These are phyloP conservation scores for Parasitella parasitica DNA, from an alignment of 371 early-diverging fungal genomes.

Conservation along the genomic window DNA sequence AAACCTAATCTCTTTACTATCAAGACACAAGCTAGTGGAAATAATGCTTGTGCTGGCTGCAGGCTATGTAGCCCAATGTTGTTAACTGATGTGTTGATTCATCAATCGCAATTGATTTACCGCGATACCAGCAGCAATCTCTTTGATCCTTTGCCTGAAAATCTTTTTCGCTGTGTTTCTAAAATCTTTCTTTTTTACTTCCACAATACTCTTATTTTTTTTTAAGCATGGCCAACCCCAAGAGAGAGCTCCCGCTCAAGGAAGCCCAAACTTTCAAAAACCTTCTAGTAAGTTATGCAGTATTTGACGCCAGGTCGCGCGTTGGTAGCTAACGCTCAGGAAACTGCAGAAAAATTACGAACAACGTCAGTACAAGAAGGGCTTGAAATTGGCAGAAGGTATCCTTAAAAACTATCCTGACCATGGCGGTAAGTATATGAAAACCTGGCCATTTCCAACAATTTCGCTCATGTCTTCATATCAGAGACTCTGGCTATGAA, in stretches of 20 bases:
- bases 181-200: background rate
- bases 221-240: slow-evolving; percentile 1
- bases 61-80: too few species aligned
- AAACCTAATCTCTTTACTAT: too few species aligned
- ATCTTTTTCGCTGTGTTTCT: background rate
- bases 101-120: background rate
- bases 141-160: background rate
- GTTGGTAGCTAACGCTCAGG: too few species aligned
- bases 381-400: slow-evolving; percentile 86
- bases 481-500: slow-evolving; percentile 94
- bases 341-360: slow-evolving; percentile 85
- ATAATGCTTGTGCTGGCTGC: too few species aligned
- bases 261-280: slow-evolving; percentile 78
- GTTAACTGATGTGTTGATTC: too few species aligned
- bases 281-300: slow-evolving; percentile 59
- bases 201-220: background rate
- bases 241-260: slow-evolving; percentile 67
- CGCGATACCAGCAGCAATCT: background rate
- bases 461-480: background rate
- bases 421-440: slow-evolving; percentile 80
- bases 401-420: slow-evolving; percentile 92
- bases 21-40: too few species aligned
- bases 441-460: background rate
- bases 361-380: slow-evolving; percentile 93
- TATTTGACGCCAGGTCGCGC: background rate